These are phyloP conservation scores for Sporothrix dimorphospora DNA, from an alignment of 2,329 filamentous ascomycete species.

Conservation along the genomic window DNA sequence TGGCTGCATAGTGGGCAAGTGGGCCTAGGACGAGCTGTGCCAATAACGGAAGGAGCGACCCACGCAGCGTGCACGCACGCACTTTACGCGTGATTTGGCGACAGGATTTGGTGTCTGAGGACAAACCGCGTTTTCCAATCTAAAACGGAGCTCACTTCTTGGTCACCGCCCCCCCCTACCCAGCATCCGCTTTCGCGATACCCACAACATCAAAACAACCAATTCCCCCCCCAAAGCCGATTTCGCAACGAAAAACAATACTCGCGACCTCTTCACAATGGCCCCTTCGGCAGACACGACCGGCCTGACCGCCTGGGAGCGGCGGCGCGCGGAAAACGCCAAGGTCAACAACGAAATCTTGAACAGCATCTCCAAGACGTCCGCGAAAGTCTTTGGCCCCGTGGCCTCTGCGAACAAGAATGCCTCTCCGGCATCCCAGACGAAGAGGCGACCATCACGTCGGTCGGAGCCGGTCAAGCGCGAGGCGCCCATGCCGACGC, in stretches of 20 bases:
- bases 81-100: slow-evolving; percentile 30
- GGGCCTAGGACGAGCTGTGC: background rate
- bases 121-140: slow-evolving; percentile 9
- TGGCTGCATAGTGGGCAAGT: background rate
- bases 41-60: slow-evolving; percentile 2
- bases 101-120: background rate
- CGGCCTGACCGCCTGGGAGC: slow-evolving; percentile 82
- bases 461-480: slow-evolving; percentile 42
- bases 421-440: slow-evolving; percentile 48
- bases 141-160: background rate
- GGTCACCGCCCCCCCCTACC: background rate
- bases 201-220: background rate
- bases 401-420: slow-evolving; percentile 44
- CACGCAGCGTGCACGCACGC: background rate
- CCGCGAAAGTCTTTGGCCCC: slow-evolving; percentile 45
- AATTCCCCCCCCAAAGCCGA: background rate
- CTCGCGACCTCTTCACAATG: slow-evolving; percentile 11
- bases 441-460: slow-evolving; percentile 43
- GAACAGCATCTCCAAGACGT: slow-evolving; percentile 72
- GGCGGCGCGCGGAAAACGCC: slow-evolving; percentile 82
- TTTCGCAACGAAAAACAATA: too few relatives aligned
- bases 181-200: background rate
- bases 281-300: slow-evolving; percentile 4
- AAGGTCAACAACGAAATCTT: slow-evolving; percentile 81
- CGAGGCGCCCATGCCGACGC: slow-evolving; percentile 53